phyloP scores from a whole-genome alignment of 768 basidiomycete species.

The Suillus tomentosus region DNA sequence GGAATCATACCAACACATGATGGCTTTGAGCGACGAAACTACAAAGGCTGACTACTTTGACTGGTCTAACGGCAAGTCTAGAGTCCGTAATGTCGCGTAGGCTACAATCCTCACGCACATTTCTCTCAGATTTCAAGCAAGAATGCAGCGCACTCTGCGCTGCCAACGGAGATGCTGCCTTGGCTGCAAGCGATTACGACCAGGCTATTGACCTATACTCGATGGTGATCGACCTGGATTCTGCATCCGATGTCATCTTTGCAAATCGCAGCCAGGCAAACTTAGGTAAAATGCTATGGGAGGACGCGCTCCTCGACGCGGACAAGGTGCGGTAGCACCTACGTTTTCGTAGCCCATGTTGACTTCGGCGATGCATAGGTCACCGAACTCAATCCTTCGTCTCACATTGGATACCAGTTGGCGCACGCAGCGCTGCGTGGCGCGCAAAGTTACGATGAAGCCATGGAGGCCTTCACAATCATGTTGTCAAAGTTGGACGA shows the following conservation, averaged over 20 bases:
- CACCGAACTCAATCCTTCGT: neutral
- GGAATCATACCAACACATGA: neutral
- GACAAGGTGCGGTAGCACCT: neutral
- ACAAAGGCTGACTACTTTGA: neutral
- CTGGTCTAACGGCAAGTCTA: neutral
- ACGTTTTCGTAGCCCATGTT: neutral
- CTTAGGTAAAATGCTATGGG: neutral
- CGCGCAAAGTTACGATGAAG: neutral
- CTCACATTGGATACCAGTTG: neutral
- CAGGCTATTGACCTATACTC: neutral
- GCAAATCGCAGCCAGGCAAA: neutral
- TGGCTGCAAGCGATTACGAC: neutral
- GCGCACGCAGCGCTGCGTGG: neutral
- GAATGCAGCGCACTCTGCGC: neutral
- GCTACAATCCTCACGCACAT: neutral
- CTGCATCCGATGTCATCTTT: neutral
- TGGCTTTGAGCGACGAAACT: neutral
- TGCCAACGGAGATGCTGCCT: neutral
- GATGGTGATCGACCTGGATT: neutral
- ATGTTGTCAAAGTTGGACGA: neutral
- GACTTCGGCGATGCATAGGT: neutral
- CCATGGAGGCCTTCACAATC: neutral
- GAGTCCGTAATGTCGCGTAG: neutral
- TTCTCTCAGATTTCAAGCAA: neutral
- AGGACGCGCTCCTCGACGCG: neutral